Percentiles rank a stretch among this genome's conserved stretches.
Conservation (phyloP, 2,329 filamentous ascomycete species). For the Fusarium albosuccineum region DNA sequence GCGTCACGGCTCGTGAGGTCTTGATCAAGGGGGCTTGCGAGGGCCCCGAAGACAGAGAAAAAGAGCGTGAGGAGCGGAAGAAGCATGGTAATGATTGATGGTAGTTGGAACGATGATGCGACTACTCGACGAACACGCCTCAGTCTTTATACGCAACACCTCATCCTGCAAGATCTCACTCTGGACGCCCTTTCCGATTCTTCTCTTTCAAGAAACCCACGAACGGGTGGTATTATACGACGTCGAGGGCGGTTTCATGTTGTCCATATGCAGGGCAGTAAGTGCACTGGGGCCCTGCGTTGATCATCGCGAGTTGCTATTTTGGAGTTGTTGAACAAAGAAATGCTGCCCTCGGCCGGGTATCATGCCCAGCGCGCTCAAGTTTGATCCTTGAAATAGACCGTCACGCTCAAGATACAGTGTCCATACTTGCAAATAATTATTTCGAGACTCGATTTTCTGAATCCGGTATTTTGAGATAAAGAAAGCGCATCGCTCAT, state of each 20-base stretch:
- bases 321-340: constrained; percentile 20
- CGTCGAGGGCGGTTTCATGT: not conserved
- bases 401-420: too few relatives aligned
- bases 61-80: constrained; percentile 12
- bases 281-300: not conserved
- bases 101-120: constrained; percentile 4
- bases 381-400: too few relatives aligned
- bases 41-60: not conserved
- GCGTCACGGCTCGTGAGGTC: not conserved
- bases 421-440: too few relatives aligned
- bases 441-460: too few relatives aligned
- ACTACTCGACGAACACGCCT: too few relatives aligned
- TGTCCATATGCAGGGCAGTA: too few relatives aligned
- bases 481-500: too few relatives aligned
- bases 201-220: not conserved
- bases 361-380: too few relatives aligned
- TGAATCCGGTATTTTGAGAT: too few relatives aligned
- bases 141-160: constrained; percentile 1
- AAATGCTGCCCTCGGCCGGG: not conserved
- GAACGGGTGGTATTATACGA: rapidly evolving
- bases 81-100: constrained; percentile 9
- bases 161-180: not conserved
- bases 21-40: not conserved
- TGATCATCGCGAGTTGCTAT: not conserved
- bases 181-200: not conserved